These are phyloP conservation scores for Phallus indusiatus DNA, from an alignment of 768 basidiomycete species.

Conservation along the genomic window DNA sequence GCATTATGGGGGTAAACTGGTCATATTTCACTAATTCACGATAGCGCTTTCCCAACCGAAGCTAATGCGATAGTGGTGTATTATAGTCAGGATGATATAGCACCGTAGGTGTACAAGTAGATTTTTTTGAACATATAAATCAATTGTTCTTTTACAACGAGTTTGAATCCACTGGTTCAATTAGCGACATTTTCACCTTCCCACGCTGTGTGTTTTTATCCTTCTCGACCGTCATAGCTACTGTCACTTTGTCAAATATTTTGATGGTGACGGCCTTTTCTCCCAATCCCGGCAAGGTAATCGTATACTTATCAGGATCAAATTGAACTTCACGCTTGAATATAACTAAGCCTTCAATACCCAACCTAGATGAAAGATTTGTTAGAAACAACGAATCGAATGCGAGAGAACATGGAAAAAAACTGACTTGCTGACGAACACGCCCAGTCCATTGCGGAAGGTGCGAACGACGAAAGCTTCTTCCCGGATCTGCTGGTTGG, in stretches of 20 bases:
- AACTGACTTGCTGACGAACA: slow-evolving; percentile 86
- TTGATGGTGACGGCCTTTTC: slow-evolving; percentile 50
- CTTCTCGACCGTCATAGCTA: slow-evolving; percentile 89
- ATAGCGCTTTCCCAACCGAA: no score
- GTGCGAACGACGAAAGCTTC: slow-evolving; percentile 91
- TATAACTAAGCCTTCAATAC: slow-evolving; percentile 87
- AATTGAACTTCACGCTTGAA: slow-evolving; percentile 88
- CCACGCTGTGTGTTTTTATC: slow-evolving; percentile 90
- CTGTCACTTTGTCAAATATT: slow-evolving; percentile 89
- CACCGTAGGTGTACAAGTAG: neutral
- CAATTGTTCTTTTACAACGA: slow-evolving; percentile 26
- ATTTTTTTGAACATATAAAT: neutral
- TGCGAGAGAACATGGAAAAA: neutral
- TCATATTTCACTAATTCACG: no score
- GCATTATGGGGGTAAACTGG: no score
- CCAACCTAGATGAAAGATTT: slow-evolving; percentile 46
- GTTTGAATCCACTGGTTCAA: slow-evolving; percentile 52
- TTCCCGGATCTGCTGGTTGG: slow-evolving; percentile 43
- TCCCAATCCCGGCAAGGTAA: slow-evolving; percentile 49
- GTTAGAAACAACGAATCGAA: neutral
- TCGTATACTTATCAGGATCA: slow-evolving; percentile 84
- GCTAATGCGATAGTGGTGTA: no score
- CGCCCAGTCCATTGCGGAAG: slow-evolving; percentile 93
- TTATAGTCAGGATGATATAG: no score
- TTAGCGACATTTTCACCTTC: slow-evolving; percentile 75